These are phyloP conservation scores for Atkinsonella texensis DNA, from an alignment of 2,329 filamentous ascomycete genomes.

Conservation along the genomic window DNA sequence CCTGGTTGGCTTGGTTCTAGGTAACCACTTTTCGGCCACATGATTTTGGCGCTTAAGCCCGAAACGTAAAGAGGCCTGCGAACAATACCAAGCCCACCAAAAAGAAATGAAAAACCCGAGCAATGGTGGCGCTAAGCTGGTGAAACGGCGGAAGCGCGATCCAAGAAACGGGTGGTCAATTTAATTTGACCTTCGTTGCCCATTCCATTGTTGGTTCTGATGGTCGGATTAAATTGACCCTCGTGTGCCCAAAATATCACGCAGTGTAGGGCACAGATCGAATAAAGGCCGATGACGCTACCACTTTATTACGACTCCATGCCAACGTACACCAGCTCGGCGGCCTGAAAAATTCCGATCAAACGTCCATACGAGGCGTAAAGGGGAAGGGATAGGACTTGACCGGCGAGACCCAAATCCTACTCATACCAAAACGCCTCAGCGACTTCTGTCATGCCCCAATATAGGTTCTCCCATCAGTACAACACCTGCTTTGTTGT, in stretches of 20 bases:
- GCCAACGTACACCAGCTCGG: neutral
- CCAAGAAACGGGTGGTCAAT: too few species aligned
- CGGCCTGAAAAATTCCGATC: too few species aligned
- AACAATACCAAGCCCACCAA: conserved; percentile 1
- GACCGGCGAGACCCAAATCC: too few species aligned
- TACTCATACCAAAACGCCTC: too few species aligned
- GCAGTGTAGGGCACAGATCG: conserved; percentile 1
- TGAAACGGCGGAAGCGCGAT: neutral
- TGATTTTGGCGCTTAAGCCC: neutral
- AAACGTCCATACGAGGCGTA: neutral
- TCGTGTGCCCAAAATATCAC: neutral
- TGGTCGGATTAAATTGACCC: too few species aligned
- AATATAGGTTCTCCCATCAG: neutral
- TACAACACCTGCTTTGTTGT: neutral
- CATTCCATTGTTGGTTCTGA: too few species aligned
- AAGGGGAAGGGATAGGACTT: too few species aligned
- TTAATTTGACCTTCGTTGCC: too few species aligned
- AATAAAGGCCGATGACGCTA: neutral
- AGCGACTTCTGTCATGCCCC: neutral
- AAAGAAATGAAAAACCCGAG: neutral
- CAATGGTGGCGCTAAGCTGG: neutral
- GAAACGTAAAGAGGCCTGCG: neutral
- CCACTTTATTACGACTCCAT: neutral
- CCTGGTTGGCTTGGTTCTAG: neutral
- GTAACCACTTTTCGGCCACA: neutral